Evolutionary conservation across 305 asterid species (phyloP), one percentile per base, ranked within the genome.

Genomic region (Rubia tinctorum): DNA sequence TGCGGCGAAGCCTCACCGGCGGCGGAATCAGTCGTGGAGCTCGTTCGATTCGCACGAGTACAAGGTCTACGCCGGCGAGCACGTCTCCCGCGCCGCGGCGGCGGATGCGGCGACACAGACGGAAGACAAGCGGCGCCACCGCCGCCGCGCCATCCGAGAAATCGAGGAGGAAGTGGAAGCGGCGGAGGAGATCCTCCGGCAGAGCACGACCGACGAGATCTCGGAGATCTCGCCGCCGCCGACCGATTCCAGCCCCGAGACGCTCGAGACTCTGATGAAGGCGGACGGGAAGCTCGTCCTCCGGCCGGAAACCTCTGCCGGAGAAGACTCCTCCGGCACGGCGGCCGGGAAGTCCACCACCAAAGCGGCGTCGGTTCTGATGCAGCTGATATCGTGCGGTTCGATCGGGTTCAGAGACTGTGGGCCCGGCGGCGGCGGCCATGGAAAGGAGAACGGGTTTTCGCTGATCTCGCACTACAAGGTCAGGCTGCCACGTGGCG

Each of bases 171-270:
- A 71, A 56, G 76, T 49, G 3, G 75, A 73, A 34, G 74, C 69
- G 59, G 79, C 17, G 22, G 59, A 17, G 59, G 68, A 47, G 53
- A 4, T 53, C 17, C 12, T 6, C 55, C 55, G 55, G n/a, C 72
- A 40, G 79, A 81, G 76, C 20, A 86, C 85, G 77, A 84, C 82
- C 73, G 86, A 86, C 43, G 88, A 81, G 75, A 87, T 87, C 66
- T 84, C 92, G 15, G 88, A 80, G 79, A 82, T 89, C 78, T 86
- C 96, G 14, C 96, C 97, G 4, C 96, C 97, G 44, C 89, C 97
- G 84, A 87, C 95, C 1, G 98, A 91, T 71, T 93, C 98, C 13
- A 93, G 98, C 72, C 95, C 97, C 2, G 96, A 89, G 70, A 91
- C 97, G 0, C 90, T 93, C 1, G 96, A 87, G 43, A 83, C 89